These are phyloP conservation scores for Plasmodium gonderi DNA, from an alignment of 169 alveolate genomes.

Conservation along the genomic window DNA sequence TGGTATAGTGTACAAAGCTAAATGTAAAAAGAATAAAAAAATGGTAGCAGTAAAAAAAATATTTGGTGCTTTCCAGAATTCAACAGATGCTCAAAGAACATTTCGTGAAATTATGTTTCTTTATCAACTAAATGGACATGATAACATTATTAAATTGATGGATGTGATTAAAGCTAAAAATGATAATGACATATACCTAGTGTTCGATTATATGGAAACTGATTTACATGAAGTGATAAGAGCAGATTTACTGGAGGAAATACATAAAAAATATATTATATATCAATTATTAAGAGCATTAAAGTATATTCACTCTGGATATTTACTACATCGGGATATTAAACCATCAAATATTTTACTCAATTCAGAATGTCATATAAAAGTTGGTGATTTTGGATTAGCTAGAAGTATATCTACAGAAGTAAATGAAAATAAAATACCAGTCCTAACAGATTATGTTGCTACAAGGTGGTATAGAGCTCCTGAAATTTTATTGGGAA, in stretches of 20 bases:
- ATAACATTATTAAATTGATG: constrained; percentile 93
- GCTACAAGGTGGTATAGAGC: constrained; percentile 99
- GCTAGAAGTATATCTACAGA: constrained; percentile 92
- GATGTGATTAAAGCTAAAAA: constrained; percentile 97
- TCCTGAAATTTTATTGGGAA: constrained; percentile 97
- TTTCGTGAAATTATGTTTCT: constrained; percentile 98
- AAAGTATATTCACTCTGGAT: constrained; percentile 95
- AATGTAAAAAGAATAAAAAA: constrained; percentile 94
- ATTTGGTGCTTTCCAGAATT: constrained; percentile 99
- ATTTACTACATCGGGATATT: constrained; percentile 97
- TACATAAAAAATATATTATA: constrained; percentile 94
- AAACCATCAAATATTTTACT: constrained; percentile 98
- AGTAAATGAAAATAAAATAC: constrained; percentile 84
- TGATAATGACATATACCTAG: constrained; percentile 97
- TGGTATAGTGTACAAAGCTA: constrained; percentile 99
- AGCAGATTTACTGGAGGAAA: constrained; percentile 96
- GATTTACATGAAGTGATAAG: constrained; percentile 99
- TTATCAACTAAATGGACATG: constrained; percentile 93
- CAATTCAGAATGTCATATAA: constrained; percentile 97
- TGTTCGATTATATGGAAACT: constrained; percentile 98
- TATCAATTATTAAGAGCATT: constrained; percentile 94
- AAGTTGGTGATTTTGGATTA: constrained; percentile 98
- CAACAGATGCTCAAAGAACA: constrained; percentile 99
- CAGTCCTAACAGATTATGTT: constrained; percentile 97
- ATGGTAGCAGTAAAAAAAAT: constrained; percentile 99